Evolutionary conservation across 2,329 filamentous ascomycete species (phyloP).

Genomic region (Tolypocladium endophyticum): DNA sequence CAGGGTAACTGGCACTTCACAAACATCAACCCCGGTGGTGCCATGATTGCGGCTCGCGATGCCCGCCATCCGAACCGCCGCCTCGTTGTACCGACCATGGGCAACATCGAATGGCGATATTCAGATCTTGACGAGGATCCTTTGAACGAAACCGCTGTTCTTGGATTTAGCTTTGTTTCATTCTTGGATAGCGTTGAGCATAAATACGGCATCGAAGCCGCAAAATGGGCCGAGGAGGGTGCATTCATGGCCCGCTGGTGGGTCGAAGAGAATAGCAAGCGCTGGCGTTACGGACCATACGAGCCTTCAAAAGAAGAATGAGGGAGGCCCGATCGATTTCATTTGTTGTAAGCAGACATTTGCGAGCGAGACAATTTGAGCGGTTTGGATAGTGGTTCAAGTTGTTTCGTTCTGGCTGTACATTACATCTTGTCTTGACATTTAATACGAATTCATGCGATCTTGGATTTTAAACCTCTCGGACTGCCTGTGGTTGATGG

Average conservation of each 20-base stretch:
- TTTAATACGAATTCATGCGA: no score
- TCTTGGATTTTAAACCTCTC: no score
- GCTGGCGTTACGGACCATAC: slow-evolving; percentile 13
- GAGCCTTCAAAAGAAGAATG: no score
- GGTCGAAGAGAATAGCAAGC: slow-evolving; percentile 21
- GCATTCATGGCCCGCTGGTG: slow-evolving; percentile 21
- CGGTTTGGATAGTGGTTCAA: no score
- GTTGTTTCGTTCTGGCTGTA: no score
- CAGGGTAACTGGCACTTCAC: slow-evolving; percentile 12
- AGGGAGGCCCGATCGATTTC: no score
- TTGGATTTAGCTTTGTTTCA: slow-evolving; percentile 10
- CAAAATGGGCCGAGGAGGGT: slow-evolving; percentile 19
- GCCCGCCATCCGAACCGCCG: slow-evolving; percentile 9
- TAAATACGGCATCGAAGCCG: slow-evolving; percentile 11
- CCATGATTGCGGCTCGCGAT: slow-evolving; percentile 10
- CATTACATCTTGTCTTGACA: no score
- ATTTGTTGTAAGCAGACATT: no score
- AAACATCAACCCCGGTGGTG: slow-evolving; percentile 13
- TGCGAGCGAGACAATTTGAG: no score
- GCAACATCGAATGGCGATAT: slow-evolving; percentile 18
- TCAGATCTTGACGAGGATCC: slow-evolving; percentile 16
- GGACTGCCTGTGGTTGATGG: no score
- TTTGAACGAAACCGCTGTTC: slow-evolving; percentile 11
- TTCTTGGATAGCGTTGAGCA: slow-evolving; percentile 6
- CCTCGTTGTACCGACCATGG: slow-evolving; percentile 11